Evolutionary conservation across 2,329 filamentous ascomycete genomes (phyloP).

Genomic region (Huntiella decipiens): DNA sequence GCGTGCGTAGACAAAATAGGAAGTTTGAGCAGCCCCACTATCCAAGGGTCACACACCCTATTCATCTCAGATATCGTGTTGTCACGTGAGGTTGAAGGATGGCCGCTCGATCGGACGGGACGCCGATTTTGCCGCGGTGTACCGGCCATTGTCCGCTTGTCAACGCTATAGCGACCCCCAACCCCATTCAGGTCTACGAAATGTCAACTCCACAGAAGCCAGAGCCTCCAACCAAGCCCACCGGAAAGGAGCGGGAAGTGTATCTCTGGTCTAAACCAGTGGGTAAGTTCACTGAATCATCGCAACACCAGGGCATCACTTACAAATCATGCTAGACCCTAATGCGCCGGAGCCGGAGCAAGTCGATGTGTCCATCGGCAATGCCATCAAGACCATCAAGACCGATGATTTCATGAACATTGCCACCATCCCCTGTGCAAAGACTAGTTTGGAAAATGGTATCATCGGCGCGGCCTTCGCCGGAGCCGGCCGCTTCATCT

Average conservation of each 20-base stretch:
- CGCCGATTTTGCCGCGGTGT: too few relatives aligned
- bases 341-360: not conserved
- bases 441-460: conserved; percentile 65
- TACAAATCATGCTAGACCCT: not conserved
- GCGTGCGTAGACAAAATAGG: not conserved
- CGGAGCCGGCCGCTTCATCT: conserved; percentile 53
- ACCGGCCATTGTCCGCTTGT: too few relatives aligned
- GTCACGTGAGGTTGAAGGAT: too few relatives aligned
- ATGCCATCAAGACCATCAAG: conserved; percentile 49
- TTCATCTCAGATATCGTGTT: too few relatives aligned
- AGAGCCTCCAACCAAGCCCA: not conserved
- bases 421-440: conserved; percentile 64
- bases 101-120: too few relatives aligned
- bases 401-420: conserved; percentile 50
- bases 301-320: not conserved
- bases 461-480: conserved; percentile 62
- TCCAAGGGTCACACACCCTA: not conserved
- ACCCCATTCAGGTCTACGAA: not conserved
- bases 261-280: conserved; percentile 8
- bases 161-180: too few relatives aligned
- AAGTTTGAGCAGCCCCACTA: not conserved
- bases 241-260: conserved; percentile 4
- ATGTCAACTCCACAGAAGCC: conserved; percentile 5
- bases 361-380: conserved; percentile 21
- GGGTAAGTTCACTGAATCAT: not conserved